Evolutionary conservation across 148 eudicot species (phyloP).

Genomic region (Arctostaphylos glauca): DNA sequence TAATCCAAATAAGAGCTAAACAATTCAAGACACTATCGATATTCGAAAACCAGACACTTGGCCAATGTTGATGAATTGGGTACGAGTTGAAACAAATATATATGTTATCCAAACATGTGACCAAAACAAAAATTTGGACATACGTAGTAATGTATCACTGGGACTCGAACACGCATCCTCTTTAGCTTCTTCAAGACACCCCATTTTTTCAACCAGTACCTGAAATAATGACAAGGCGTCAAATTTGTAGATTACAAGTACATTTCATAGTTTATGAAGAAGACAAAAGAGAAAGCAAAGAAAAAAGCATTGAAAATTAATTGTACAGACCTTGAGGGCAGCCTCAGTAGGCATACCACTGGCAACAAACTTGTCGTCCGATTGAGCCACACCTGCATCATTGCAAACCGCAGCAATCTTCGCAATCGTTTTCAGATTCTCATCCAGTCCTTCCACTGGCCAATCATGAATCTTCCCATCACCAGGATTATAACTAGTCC

Average conservation of each 20-base stretch:
- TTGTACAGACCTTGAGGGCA: constrained; percentile 38
- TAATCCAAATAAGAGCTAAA: too few relatives aligned
- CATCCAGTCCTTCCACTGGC: constrained; percentile 32
- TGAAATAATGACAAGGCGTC: constrained; percentile 15
- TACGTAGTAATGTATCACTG: constrained; percentile 28
- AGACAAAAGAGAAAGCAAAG: neutral
- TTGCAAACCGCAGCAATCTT: constrained; percentile 45
- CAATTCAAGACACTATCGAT: too few relatives aligned
- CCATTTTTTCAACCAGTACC: constrained; percentile 64
- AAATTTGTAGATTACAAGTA: neutral
- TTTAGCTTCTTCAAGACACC: constrained; percentile 32
- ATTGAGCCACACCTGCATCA: constrained; percentile 42
- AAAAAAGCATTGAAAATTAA: neutral
- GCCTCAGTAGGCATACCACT: constrained; percentile 59
- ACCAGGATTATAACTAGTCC: constrained; percentile 40
- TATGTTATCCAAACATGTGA: too few relatives aligned
- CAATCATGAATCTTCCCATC: constrained; percentile 45
- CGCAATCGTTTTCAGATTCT: constrained; percentile 41
- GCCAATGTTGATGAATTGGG: too few relatives aligned
- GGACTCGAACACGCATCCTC: constrained; percentile 23
- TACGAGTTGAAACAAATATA: too few relatives aligned
- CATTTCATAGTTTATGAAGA: neutral
- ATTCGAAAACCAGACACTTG: too few relatives aligned
- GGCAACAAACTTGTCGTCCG: constrained; percentile 40
- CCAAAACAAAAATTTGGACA: constrained; percentile 11